Percentiles rank a stretch among this genome's conserved stretches.
phyloP scores from a whole-genome alignment of 179 eudicot genomes.

The Pouteria campechiana region DNA sequence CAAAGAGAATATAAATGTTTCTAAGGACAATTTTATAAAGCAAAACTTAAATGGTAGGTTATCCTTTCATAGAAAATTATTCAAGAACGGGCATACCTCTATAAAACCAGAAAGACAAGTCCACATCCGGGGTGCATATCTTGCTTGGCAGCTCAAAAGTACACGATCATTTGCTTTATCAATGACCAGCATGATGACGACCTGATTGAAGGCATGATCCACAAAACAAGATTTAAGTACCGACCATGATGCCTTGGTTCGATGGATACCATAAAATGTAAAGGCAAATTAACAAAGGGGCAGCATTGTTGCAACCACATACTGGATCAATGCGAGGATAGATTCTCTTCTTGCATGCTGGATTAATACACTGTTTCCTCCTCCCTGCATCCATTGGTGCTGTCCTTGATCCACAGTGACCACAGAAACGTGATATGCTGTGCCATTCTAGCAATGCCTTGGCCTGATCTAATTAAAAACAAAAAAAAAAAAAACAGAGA shows the following conservation, averaged over 20 bases:
- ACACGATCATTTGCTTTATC: constrained; percentile 87
- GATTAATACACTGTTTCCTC: constrained; percentile 73
- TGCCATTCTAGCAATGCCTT: constrained; percentile 94
- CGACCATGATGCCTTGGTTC: no score
- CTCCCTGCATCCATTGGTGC: constrained; percentile 84
- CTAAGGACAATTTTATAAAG: no score
- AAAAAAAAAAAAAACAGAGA: no score
- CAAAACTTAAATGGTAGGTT: no score
- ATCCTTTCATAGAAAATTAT: no score
- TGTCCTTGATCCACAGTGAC: constrained; percentile 63
- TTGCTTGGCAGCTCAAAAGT: constrained; percentile 71
- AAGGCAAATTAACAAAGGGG: no score
- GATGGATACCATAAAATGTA: no score
- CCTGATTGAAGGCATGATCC: constrained; percentile 27
- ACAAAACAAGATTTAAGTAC: constrained; percentile 2
- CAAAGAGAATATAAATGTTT: no score
- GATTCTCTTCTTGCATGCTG: constrained; percentile 62
- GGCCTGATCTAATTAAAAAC: constrained; percentile 36
- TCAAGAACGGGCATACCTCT: constrained; percentile 44
- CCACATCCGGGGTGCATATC: constrained; percentile 99
- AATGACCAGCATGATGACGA: constrained; percentile 92
- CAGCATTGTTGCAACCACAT: constrained; percentile 13
- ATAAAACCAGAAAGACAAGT: constrained; percentile 95
- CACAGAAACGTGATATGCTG: constrained; percentile 61
- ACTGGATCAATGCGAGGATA: constrained; percentile 98